Conservation (phyloP, 2,329 filamentous ascomycete species). For the Lithohypha guttulata region DNA sequence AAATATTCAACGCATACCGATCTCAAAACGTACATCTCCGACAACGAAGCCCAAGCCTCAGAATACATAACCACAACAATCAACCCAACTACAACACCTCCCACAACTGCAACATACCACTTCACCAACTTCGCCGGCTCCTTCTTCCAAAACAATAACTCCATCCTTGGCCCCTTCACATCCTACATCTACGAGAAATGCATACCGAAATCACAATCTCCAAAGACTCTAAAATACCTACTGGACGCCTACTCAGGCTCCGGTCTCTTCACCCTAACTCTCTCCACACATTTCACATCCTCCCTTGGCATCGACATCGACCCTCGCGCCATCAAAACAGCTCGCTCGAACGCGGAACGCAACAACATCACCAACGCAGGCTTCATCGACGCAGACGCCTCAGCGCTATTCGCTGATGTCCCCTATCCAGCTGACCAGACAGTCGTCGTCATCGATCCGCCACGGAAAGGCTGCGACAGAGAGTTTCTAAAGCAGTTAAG, state of each 20-base stretch:
- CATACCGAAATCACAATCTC: constrained; percentile 46
- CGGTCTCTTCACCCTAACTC: constrained; percentile 91
- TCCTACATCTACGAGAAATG: constrained; percentile 75
- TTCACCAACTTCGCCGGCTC: constrained; percentile 87
- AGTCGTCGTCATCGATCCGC: constrained; percentile 91
- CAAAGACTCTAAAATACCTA: constrained; percentile 71
- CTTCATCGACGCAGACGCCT: constrained; percentile 84
- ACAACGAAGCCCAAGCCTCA: constrained; percentile 68
- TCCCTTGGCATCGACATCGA: constrained; percentile 88
- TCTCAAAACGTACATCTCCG: constrained; percentile 78
- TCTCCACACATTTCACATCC: constrained; percentile 67
- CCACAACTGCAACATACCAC: constrained; percentile 50
- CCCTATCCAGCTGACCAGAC: constrained; percentile 68
- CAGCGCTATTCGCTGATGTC: constrained; percentile 67
- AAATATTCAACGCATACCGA: constrained; percentile 56
- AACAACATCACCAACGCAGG: constrained; percentile 67
- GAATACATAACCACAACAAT: constrained; percentile 56
- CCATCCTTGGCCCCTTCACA: constrained; percentile 79
- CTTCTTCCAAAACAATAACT: constrained; percentile 99
- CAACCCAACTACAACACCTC: not conserved
- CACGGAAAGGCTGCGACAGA: constrained; percentile 84
- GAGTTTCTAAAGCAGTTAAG: constrained; percentile 75
- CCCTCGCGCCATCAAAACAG: constrained; percentile 63
- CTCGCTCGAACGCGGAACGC: constrained; percentile 63
- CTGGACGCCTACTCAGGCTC: constrained; percentile 97